Base-by-base conservation (phyloP, 495 filamentous ascomycete genomes). In the Platismatia glauca region DNA sequence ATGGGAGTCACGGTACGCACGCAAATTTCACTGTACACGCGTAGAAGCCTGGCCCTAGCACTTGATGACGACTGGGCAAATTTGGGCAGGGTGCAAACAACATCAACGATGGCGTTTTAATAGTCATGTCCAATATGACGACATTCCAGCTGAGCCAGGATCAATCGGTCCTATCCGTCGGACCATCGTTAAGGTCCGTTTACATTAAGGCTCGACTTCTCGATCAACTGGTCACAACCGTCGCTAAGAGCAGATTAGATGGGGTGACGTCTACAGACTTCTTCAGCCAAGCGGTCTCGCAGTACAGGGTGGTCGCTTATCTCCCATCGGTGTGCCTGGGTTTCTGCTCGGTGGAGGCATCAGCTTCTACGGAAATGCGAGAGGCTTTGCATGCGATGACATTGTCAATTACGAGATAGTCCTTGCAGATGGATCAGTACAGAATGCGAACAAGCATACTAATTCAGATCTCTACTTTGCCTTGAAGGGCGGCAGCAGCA, bases 401-500 rank as follows among this genome's bases (percentile, higher is more conserved):
- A 79, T 84, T 1, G 61, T 73, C 39, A 74, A 75, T 56, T 85
- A 76, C 44, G 81, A 86, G 70, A 78, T 88, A 7, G 83, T 86
- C 3, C 81, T 83, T 11, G 79, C 83, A 24, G 76, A 86, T 67
- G 83, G 82, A 8, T 73, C 75, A 27, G 76, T 87, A 55, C 71
- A 81, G 33, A 69, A 82, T 35, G 85, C 77, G 15, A 86, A 73
- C 71, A 69, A 74, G 52, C 70, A 65, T 4, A 67, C 74, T n/a
- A 74, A 86, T 63, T 55, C 74, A 2, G 84, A 87, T 70, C 78
- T 89, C 7, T 86, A 82, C 72, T 85, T 77, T 74, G 82, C 83
- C 27, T 73, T 85, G 57, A 76, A 78, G 64, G 82, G 81, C 16
- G 82, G 82, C 12, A 73, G 71, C 59, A 78, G 73, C 71, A 83